A percentile compares a stretch with the other conserved stretches of the same genome.
Evolutionary conservation across 1,139 yeast genomes (phyloP).

Genomic region (Ogataea hybrid): DNA sequence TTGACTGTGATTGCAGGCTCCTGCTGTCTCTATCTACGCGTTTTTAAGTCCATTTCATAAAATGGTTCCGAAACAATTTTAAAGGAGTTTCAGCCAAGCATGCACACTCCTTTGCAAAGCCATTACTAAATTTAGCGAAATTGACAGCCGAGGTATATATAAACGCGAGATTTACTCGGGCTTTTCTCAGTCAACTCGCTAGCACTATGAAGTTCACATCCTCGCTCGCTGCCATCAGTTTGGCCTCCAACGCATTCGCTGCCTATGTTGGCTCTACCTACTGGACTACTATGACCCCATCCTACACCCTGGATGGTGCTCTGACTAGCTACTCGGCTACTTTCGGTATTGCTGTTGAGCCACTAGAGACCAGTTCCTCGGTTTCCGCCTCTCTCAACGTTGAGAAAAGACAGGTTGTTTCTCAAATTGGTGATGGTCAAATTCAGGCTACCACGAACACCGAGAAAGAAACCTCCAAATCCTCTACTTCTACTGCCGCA

Average conservation of each 20-base stretch:
- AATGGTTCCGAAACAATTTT: background rate
- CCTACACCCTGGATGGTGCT: conserved; percentile 54
- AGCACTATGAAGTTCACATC: conserved; percentile 29
- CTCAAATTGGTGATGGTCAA: conserved; percentile 39
- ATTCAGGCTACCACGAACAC: conserved; percentile 38
- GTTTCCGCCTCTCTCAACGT: conserved; percentile 32
- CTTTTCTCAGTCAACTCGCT: conserved; percentile 7
- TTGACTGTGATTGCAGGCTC: too few species aligned
- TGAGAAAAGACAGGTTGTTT: conserved; percentile 24
- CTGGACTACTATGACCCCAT: conserved; percentile 71
- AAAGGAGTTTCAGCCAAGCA: conserved; percentile 15
- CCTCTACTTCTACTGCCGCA: conserved; percentile 31
- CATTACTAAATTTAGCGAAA: conserved; percentile 10
- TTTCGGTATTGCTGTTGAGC: conserved; percentile 66
- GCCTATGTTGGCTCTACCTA: conserved; percentile 68
- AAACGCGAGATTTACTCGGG: background rate
- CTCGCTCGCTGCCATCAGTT: conserved; percentile 24
- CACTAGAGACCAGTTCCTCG: conserved; percentile 40
- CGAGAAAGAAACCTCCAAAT: conserved; percentile 34
- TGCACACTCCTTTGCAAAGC: conserved; percentile 10
- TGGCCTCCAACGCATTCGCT: conserved; percentile 53
- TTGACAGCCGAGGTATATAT: conserved; percentile 4
- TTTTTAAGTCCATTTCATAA: background rate
- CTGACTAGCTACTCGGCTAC: conserved; percentile 53
- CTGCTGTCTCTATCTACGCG: too few species aligned